phyloP scores from a whole-genome alignment of 2,329 filamentous ascomycete genomes.

The Fusarium odoratissimum region DNA sequence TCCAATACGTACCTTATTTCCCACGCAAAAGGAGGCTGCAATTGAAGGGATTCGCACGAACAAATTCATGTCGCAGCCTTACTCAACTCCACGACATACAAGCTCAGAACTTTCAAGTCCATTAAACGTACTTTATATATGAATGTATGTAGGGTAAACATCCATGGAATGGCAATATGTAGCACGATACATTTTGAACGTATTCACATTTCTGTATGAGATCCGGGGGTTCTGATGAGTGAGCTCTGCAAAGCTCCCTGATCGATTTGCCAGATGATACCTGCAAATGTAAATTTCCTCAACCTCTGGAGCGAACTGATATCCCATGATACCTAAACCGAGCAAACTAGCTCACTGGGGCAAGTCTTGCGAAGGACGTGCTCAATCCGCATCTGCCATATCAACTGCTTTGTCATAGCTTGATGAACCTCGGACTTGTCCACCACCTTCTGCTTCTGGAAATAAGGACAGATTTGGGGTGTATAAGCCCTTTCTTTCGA shows the following conservation, averaged over 20 bases:
- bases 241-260: not conserved
- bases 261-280: not conserved
- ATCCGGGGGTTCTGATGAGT: not conserved
- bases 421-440: constrained; percentile 4
- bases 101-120: not conserved
- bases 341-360: constrained; percentile 4
- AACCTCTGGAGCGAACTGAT: not conserved
- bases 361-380: constrained; percentile 14
- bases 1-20: not conserved
- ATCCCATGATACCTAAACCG: constrained; percentile 1
- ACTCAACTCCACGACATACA: not conserved
- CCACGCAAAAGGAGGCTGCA: not conserved
- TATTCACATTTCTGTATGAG: not conserved
- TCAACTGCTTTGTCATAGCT: constrained; percentile 7
- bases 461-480: constrained; percentile 16
- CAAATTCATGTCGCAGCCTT: not conserved
- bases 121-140: not conserved
- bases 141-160: not conserved
- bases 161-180: not conserved
- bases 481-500: constrained; percentile 4
- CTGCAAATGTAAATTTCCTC: not conserved
- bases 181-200: not conserved
- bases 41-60: not conserved
- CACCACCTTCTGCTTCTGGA: constrained; percentile 41
- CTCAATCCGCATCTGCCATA: constrained; percentile 7